A percentile compares a stretch with the other conserved stretches of the same genome.
Conservation (phyloP, 2,329 filamentous ascomycete species). For the Pyrenophora seminiperda region DNA sequence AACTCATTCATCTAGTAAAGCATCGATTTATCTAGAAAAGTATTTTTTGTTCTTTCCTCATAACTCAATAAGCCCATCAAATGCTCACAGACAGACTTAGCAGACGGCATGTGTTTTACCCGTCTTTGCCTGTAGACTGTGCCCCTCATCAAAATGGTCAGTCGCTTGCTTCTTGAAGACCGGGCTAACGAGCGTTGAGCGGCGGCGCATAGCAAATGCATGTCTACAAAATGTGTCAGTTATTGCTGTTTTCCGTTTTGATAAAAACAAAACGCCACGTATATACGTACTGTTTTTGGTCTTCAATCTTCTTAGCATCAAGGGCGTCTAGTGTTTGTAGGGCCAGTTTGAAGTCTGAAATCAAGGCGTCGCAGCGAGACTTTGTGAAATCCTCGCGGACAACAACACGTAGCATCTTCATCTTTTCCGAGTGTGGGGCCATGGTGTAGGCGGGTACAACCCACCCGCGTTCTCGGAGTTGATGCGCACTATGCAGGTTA, state of each 20-base stretch:
- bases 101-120: conserved; percentile 91
- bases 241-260: no score
- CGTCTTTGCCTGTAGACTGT: conserved; percentile 85
- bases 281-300: conserved; percentile 65
- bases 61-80: no score
- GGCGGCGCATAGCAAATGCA: conserved; percentile 31
- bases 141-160: conserved; percentile 74
- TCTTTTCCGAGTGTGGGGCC: conserved; percentile 80
- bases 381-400: conserved; percentile 91
- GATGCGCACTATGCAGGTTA: conserved; percentile 64
- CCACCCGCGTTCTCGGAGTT: conserved; percentile 86
- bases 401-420: conserved; percentile 92
- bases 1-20: no score
- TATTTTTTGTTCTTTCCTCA: no score
- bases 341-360: conserved; percentile 79
- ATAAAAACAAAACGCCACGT: background rate
- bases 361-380: conserved; percentile 76
- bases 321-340: conserved; percentile 72
- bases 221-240: conserved; percentile 20
- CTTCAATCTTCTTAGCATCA: conserved; percentile 72
- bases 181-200: conserved; percentile 36
- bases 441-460: conserved; percentile 96
- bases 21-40: no score
- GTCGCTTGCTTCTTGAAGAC: conserved; percentile 44
- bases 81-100: conserved; percentile 46